These are phyloP conservation scores for Coemansia sp. DNA, from an alignment of 192 early-diverging fungal species.

Conservation along the genomic window DNA sequence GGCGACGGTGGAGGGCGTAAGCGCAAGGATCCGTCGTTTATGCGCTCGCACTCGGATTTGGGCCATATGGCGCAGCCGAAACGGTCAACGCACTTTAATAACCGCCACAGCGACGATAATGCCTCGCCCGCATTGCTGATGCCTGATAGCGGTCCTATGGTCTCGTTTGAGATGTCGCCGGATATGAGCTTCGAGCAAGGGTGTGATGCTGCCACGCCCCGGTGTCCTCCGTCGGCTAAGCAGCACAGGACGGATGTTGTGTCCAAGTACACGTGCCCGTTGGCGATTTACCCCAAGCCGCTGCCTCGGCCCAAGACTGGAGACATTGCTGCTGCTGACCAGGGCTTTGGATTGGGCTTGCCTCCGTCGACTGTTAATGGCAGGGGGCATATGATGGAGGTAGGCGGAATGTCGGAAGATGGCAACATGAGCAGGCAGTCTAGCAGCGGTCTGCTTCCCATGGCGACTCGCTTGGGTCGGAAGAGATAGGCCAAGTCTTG, in stretches of 20 bases:
- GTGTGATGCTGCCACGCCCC: neutral
- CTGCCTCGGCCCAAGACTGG: conserved; percentile 34
- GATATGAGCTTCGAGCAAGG: conserved; percentile 16
- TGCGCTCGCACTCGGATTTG: conserved; percentile 53
- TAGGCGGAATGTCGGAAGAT: conserved; percentile 15
- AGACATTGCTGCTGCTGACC: neutral
- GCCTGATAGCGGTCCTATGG: conserved; percentile 16
- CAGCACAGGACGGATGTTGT: neutral
- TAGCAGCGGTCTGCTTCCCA: conserved; percentile 3
- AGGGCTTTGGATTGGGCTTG: neutral
- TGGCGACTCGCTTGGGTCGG: conserved; percentile 21
- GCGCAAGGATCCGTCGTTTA: conserved; percentile 51
- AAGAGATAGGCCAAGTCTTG: neutral
- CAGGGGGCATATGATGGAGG: conserved; percentile 9
- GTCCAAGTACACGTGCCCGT: conserved; percentile 5
- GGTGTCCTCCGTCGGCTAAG: conserved; percentile 1
- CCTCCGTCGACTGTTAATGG: neutral
- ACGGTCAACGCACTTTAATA: conserved; percentile 24
- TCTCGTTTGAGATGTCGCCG: conserved; percentile 34
- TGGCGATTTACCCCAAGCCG: conserved; percentile 39
- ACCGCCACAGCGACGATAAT: neutral
- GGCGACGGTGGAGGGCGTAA: conserved; percentile 15
- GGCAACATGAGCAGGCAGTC: conserved; percentile 13
- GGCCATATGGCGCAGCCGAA: conserved; percentile 32
- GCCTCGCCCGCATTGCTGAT: conserved; percentile 1